These are phyloP conservation scores for Ceratopteris richardii DNA, from an alignment of 75 land plant species.

Conservation along the genomic window DNA sequence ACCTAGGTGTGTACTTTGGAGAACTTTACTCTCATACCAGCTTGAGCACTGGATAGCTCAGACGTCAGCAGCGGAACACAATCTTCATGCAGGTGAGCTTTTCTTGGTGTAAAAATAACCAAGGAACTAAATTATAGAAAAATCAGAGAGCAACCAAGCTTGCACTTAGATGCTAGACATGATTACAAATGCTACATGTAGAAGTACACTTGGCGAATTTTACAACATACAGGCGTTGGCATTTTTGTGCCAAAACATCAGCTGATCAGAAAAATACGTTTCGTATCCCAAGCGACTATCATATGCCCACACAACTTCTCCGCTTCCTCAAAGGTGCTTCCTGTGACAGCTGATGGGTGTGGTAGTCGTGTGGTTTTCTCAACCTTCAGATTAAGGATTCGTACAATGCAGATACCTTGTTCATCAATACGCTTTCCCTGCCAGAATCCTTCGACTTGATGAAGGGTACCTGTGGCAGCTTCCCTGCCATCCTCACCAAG, in stretches of 20 bases:
- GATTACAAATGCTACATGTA: too few relatives aligned
- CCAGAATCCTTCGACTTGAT: slow-evolving; percentile 51
- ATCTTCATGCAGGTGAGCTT: too few relatives aligned
- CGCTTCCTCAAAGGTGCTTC: slow-evolving; percentile 52
- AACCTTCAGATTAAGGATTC: slow-evolving; percentile 44
- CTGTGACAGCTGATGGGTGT: slow-evolving; percentile 47
- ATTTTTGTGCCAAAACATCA: background rate
- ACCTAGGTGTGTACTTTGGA: too few relatives aligned
- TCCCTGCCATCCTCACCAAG: slow-evolving; percentile 38
- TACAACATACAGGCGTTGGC: too few relatives aligned
- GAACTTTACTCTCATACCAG: too few relatives aligned
- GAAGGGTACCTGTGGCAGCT: slow-evolving; percentile 50
- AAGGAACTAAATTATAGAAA: too few relatives aligned
- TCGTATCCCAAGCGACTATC: slow-evolving; percentile 59
- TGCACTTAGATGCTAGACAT: too few relatives aligned
- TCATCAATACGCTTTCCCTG: slow-evolving; percentile 42
- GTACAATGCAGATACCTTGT: slow-evolving; percentile 41
- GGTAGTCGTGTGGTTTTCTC: slow-evolving; percentile 35
- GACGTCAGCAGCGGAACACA: too few relatives aligned
- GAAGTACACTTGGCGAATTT: too few relatives aligned
- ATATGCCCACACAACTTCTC: slow-evolving; percentile 47
- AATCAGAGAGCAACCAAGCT: too few relatives aligned
- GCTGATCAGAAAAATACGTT: slow-evolving; percentile 4
- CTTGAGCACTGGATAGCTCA: too few relatives aligned
- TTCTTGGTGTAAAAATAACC: too few relatives aligned